A percentile compares a stretch with the other conserved stretches of the same genome.
Evolutionary conservation across 2,329 filamentous ascomycete genomes (phyloP).

Genomic region (Colletotrichum spaethianum): DNA sequence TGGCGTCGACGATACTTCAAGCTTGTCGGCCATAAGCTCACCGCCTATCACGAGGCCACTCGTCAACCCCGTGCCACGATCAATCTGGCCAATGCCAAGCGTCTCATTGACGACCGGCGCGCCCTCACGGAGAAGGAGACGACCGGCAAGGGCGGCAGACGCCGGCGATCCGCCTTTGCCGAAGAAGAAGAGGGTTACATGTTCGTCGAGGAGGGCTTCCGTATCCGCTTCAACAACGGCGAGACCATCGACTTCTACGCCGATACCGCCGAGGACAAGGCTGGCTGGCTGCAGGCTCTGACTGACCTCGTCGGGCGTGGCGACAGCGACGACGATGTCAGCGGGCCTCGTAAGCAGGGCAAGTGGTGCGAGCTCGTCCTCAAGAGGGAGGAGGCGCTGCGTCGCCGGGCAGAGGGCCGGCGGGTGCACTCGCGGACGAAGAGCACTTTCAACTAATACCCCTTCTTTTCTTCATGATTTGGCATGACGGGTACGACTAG

Average conservation of each 20-base stretch:
- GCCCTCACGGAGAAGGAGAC: slow-evolving; percentile 88
- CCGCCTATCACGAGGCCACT: slow-evolving; percentile 95
- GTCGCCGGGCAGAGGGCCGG: slow-evolving; percentile 65
- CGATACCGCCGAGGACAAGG: slow-evolving; percentile 88
- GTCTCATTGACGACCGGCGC: slow-evolving; percentile 92
- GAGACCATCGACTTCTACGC: slow-evolving; percentile 99
- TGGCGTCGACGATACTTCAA: slow-evolving; percentile 99
- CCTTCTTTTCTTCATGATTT: slow-evolving; percentile 38
- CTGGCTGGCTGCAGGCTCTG: slow-evolving; percentile 94
- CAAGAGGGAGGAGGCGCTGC: slow-evolving; percentile 73
- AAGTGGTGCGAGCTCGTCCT: slow-evolving; percentile 80
- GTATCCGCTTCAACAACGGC: slow-evolving; percentile 97
- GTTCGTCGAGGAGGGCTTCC: slow-evolving; percentile 99
- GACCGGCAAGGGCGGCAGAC: slow-evolving; percentile 80
- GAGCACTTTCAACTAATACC: slow-evolving; percentile 65
- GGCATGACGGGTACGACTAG: slow-evolving; percentile 38
- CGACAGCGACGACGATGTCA: slow-evolving; percentile 62
- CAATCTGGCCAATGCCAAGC: slow-evolving; percentile 92
- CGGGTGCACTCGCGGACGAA: slow-evolving; percentile 70
- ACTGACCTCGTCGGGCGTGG: slow-evolving; percentile 76
- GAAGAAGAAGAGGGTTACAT: slow-evolving; percentile 99
- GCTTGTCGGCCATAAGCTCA: slow-evolving; percentile 89
- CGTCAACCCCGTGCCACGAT: slow-evolving; percentile 96
- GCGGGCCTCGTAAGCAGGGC: slow-evolving; percentile 60
- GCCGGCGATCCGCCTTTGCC: slow-evolving; percentile 94